Conservation (phyloP, 345 rosid species). For the Arabidopsis arenosa region DNA sequence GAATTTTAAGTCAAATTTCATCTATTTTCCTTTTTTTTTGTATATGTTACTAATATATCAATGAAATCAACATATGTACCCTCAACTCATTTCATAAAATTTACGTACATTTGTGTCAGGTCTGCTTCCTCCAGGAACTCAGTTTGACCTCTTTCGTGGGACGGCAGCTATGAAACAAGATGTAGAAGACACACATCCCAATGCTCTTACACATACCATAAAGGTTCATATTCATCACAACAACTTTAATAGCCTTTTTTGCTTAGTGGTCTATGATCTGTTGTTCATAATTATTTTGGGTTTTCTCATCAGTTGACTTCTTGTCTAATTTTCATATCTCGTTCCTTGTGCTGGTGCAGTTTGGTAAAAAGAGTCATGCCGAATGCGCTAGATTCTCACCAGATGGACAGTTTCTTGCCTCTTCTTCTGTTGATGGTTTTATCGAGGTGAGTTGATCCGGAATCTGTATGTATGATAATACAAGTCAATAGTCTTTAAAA, state of each 20-base stretch:
- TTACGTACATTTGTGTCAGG: conserved; percentile 52
- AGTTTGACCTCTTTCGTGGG: conserved; percentile 95
- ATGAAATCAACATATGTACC: conserved; percentile 14
- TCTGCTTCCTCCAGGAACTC: conserved; percentile 96
- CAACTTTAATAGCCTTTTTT: conserved; percentile 18
- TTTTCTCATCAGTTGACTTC: conserved; percentile 15
- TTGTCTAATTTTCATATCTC: conserved; percentile 25
- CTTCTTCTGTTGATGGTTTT: conserved; percentile 96
- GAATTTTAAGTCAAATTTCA: not conserved
- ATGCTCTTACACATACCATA: conserved; percentile 75
- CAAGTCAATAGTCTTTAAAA: conserved; percentile 7
- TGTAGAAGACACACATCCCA: conserved; percentile 90
- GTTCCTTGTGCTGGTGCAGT: conserved; percentile 55
- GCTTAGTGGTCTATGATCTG: conserved; percentile 6
- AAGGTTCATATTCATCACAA: conserved; percentile 63
- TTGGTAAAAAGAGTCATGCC: conserved; percentile 95
- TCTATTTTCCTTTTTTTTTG: not conserved
- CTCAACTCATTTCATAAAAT: conserved; percentile 1
- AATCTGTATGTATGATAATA: conserved; percentile 13
- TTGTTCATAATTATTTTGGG: conserved; percentile 9
- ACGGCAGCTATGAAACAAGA: conserved; percentile 99
- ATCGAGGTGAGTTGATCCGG: conserved; percentile 65
- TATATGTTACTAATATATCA: not conserved
- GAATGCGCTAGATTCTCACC: conserved; percentile 95
- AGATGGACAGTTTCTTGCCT: conserved; percentile 97